Conservation (phyloP, 2,329 filamentous ascomycete genomes). For the Blastomyces percursus region DNA sequence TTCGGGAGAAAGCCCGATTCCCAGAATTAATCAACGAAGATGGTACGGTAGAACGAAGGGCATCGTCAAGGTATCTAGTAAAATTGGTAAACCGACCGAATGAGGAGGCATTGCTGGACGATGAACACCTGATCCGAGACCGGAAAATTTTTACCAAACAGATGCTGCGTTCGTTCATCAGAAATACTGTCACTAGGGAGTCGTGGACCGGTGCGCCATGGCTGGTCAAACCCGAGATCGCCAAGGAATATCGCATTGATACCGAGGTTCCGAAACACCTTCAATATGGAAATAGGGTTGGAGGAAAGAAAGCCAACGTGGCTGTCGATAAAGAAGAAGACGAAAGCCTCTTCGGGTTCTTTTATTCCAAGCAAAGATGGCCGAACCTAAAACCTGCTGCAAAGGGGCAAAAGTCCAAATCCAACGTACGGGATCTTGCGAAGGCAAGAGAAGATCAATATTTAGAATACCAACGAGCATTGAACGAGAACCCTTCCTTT, state of each 20-base stretch:
- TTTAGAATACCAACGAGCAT: slow-evolving; percentile 38
- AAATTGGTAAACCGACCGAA: slow-evolving; percentile 56
- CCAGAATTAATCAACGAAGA: slow-evolving; percentile 49
- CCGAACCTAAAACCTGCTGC: slow-evolving; percentile 63
- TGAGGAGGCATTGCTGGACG: slow-evolving; percentile 67
- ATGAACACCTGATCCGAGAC: slow-evolving; percentile 73
- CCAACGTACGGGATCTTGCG: slow-evolving; percentile 36
- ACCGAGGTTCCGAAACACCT: slow-evolving; percentile 76
- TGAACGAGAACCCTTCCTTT: slow-evolving; percentile 36
- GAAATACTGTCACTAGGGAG: slow-evolving; percentile 84
- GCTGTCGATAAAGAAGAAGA: slow-evolving; percentile 50
- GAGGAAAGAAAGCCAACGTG: slow-evolving; percentile 63
- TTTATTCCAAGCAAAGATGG: slow-evolving; percentile 43
- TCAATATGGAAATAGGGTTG: slow-evolving; percentile 66
- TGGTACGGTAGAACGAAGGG: slow-evolving; percentile 54
- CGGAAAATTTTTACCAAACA: slow-evolving; percentile 90
- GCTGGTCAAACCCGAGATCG: slow-evolving; percentile 81
- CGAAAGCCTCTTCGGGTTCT: slow-evolving; percentile 42
- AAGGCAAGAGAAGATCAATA: slow-evolving; percentile 37
- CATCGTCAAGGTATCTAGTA: slow-evolving; percentile 71
- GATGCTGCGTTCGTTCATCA: slow-evolving; percentile 85
- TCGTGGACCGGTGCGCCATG: slow-evolving; percentile 94
- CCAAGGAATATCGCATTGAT: slow-evolving; percentile 72
- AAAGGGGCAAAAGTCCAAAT: slow-evolving; percentile 57
- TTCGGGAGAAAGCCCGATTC: slow-evolving; percentile 78